Conservation (phyloP, 805 yeast species). For the Ogataea pini region DNA sequence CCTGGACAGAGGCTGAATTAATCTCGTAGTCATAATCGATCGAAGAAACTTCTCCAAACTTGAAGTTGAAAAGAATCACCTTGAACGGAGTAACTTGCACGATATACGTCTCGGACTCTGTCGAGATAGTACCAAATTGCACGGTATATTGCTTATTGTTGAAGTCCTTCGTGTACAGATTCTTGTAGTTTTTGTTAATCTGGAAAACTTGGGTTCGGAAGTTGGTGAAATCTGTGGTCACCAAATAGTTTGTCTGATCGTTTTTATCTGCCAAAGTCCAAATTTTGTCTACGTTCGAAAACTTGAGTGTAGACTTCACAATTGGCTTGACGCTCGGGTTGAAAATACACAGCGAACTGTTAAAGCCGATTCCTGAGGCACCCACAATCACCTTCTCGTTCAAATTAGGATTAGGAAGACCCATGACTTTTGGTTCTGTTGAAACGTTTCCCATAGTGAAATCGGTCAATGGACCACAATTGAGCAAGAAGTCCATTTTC, state of each 20-base stretch:
- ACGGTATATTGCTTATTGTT: slow-evolving; percentile 64
- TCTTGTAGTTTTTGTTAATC: slow-evolving; percentile 60
- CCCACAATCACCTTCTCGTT: slow-evolving; percentile 68
- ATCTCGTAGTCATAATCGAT: slow-evolving; percentile 61
- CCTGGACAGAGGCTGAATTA: slow-evolving; percentile 60
- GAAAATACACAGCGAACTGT: slow-evolving; percentile 59
- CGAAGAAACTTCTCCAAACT: slow-evolving; percentile 54
- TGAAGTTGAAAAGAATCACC: slow-evolving; percentile 60
- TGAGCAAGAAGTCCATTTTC: slow-evolving; percentile 54
- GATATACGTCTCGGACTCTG: slow-evolving; percentile 49
- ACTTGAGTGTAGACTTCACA: slow-evolving; percentile 66
- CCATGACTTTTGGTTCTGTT: slow-evolving; percentile 54
- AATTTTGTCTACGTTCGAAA: slow-evolving; percentile 68
- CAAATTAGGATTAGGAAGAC: slow-evolving; percentile 66
- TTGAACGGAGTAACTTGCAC: slow-evolving; percentile 74
- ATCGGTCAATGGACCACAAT: slow-evolving; percentile 73
- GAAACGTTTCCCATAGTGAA: slow-evolving; percentile 65
- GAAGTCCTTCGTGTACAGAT: slow-evolving; percentile 62
- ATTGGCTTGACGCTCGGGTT: slow-evolving; percentile 69
- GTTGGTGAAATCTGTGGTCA: slow-evolving; percentile 69
- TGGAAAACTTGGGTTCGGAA: slow-evolving; percentile 69
- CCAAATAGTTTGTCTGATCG: slow-evolving; percentile 52
- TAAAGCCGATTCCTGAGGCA: slow-evolving; percentile 61
- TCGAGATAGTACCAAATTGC: slow-evolving; percentile 53
- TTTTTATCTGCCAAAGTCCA: slow-evolving; percentile 60